phyloP scores from a whole-genome alignment of 1,139 yeast genomes.

The Magnusiomyces magnusii region DNA sequence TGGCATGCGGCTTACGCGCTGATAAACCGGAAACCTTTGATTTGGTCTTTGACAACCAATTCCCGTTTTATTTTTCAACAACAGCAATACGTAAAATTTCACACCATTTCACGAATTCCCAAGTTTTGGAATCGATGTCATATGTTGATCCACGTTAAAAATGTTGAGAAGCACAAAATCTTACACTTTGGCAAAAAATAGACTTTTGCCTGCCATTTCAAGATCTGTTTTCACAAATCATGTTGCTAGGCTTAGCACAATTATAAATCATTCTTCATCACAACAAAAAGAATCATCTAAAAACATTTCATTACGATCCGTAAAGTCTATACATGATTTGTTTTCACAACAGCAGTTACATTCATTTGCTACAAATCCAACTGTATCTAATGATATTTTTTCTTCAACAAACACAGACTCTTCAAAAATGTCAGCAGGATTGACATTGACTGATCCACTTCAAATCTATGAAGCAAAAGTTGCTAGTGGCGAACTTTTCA shows the following conservation, averaged over 20 bases:
- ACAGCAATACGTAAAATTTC: too few species aligned
- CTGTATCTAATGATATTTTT: not conserved
- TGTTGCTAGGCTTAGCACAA: too few species aligned
- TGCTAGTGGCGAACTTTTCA: conserved; percentile 42
- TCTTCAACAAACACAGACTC: not conserved
- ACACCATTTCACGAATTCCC: too few species aligned
- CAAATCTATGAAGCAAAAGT: conserved; percentile 50
- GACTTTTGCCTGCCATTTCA: not conserved
- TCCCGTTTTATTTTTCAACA: too few species aligned
- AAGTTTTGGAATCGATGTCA: not conserved
- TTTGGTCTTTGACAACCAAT: too few species aligned
- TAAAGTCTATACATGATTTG: too few species aligned
- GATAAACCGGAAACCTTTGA: too few species aligned
- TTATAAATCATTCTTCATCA: too few species aligned
- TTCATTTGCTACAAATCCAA: not conserved
- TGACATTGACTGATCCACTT: conserved; percentile 59
- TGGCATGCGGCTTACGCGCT: too few species aligned
- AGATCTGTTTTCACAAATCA: not conserved
- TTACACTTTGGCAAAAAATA: not conserved
- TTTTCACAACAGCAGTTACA: not conserved
- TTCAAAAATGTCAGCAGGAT: not conserved
- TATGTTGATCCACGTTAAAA: not conserved
- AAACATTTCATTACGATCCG: too few species aligned
- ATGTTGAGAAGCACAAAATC: not conserved
- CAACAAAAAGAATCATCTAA: too few species aligned